Percentiles rank a stretch among this genome's conserved stretches.
Evolutionary conservation across 495 filamentous ascomycete genomes (phyloP).

Genomic region (Jackrogersella minutella): DNA sequence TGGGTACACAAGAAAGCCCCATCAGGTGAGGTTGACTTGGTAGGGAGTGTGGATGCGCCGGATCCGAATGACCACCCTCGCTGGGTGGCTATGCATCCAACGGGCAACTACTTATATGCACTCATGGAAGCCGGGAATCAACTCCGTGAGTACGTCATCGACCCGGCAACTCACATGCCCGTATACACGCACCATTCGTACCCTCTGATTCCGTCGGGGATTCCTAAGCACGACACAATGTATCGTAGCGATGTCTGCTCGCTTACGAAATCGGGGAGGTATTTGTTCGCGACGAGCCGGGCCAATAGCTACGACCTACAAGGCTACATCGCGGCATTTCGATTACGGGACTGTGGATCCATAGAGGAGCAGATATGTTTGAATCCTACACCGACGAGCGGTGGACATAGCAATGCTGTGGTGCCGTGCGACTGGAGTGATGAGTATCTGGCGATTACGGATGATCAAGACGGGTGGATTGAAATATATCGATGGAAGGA

Average conservation of each 20-base stretch:
- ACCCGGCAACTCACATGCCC: conserved; percentile 76
- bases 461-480: conserved; percentile 84
- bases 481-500: conserved; percentile 86
- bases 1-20: conserved; percentile 81
- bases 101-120: conserved; percentile 78
- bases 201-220: conserved; percentile 77
- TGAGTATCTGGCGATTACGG: conserved; percentile 84
- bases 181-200: conserved; percentile 81
- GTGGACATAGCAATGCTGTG: conserved; percentile 85
- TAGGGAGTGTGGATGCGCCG: conserved; percentile 76
- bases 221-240: conserved; percentile 58
- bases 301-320: conserved; percentile 77
- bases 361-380: conserved; percentile 80
- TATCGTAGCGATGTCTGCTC: conserved; percentile 83
- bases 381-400: conserved; percentile 83
- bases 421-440: conserved; percentile 81
- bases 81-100: conserved; percentile 83
- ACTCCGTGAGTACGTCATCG: conserved; percentile 80
- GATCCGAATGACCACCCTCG: conserved; percentile 76
- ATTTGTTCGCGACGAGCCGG: conserved; percentile 83
- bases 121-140: conserved; percentile 88
- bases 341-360: conserved; percentile 70
- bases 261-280: conserved; percentile 68
- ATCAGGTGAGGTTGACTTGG: conserved; percentile 68
- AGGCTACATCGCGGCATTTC: conserved; percentile 82